Percentiles rank a stretch among this genome's conserved stretches.
These are phyloP conservation scores for Fusarium sp. DNA, from an alignment of 2,329 filamentous ascomycete species.

Conservation along the genomic window DNA sequence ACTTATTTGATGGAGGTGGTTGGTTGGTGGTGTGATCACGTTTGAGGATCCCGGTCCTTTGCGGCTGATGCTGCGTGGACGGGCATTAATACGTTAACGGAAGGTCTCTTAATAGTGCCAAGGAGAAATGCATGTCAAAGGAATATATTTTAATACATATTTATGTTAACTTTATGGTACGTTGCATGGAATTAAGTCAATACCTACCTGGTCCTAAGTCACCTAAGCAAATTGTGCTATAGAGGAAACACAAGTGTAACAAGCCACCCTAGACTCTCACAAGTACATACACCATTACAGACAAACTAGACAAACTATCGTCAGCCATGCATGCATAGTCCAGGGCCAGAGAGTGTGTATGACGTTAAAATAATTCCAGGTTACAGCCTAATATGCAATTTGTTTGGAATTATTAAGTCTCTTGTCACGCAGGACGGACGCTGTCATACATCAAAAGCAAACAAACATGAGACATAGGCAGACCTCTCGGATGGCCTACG, in stretches of 20 bases:
- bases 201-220: no score
- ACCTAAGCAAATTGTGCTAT: no score
- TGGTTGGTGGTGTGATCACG: slow-evolving; percentile 12
- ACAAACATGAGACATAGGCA: background rate
- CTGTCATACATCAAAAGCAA: background rate
- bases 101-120: background rate
- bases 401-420: background rate
- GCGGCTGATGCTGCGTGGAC: slow-evolving; percentile 32
- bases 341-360: background rate
- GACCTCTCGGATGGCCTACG: background rate
- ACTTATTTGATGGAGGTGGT: background rate
- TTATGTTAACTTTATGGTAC: background rate
- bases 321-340: background rate
- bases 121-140: background rate
- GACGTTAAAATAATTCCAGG: background rate
- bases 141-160: background rate
- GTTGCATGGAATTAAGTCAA: no score
- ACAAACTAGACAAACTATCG: slow-evolving; percentile 1
- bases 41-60: slow-evolving; percentile 12
- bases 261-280: background rate
- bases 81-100: slow-evolving; percentile 13
- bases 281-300: background rate
- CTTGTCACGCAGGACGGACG: background rate
- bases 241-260: no score
- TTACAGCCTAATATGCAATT: background rate